phyloP scores from a whole-genome alignment of 31 red algal species.

The Asparagopsis taxiformis region DNA sequence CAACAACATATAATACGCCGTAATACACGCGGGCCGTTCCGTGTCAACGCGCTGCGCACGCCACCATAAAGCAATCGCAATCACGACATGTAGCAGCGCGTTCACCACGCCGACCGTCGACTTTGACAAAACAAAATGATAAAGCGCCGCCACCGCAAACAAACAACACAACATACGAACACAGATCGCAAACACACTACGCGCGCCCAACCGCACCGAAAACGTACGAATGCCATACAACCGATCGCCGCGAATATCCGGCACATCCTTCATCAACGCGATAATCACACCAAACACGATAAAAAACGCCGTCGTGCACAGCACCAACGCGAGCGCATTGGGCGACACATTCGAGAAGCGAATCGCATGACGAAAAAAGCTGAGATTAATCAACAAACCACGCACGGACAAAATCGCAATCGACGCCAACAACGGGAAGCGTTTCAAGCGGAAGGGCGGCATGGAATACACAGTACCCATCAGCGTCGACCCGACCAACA shows the following conservation, averaged over 20 bases:
- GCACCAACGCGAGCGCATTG: constrained; percentile 39
- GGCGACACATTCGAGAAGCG: constrained; percentile 1
- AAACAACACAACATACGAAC: constrained; percentile 30
- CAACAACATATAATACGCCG: constrained; percentile 71
- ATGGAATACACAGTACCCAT: constrained; percentile 79
- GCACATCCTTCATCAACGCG: constrained; percentile 91
- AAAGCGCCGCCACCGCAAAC: constrained; percentile 51
- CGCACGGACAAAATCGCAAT: constrained; percentile 78
- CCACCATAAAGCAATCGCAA: constrained; percentile 38
- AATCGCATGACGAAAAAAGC: constrained; percentile 70
- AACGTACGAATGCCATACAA: constrained; percentile 58
- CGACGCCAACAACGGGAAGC: constrained; percentile 78
- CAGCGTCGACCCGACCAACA: constrained; percentile 58
- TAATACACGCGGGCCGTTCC: constrained; percentile 19
- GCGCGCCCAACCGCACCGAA: constrained; percentile 65
- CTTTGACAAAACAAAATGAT: constrained; percentile 21
- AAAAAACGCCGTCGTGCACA: constrained; percentile 67
- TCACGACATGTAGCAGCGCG: constrained; percentile 36
- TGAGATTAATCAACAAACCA: constrained; percentile 82
- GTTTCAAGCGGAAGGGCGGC: constrained; percentile 91
- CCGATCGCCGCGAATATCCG: constrained; percentile 78
- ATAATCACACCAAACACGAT: constrained; percentile 75
- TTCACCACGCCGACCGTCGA: constrained; percentile 11
- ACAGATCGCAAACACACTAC: constrained; percentile 35
- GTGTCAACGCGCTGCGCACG: constrained; percentile 12